Evolutionary conservation across 495 filamentous ascomycete genomes (phyloP).

Genomic region (Aspergillus heteromorphus): DNA sequence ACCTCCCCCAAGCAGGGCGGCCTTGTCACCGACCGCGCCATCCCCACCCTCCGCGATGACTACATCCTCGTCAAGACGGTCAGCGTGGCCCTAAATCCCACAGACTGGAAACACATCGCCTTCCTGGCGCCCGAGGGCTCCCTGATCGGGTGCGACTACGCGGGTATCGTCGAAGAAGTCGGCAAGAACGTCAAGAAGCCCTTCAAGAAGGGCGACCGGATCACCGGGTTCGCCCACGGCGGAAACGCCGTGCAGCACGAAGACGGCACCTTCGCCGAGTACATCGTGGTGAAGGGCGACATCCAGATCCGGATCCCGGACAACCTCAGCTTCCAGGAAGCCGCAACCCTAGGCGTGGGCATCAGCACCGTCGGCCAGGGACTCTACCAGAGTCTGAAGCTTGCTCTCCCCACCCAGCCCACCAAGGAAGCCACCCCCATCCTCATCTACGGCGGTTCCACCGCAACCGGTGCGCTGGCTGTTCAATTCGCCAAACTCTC

Average conservation of each 20-base stretch:
- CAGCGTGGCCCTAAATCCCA: neutral
- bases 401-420: neutral
- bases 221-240: neutral
- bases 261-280: neutral
- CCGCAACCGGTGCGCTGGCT: neutral
- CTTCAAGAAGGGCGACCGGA: neutral
- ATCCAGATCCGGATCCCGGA: neutral
- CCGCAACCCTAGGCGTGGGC: neutral
- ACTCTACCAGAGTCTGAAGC: neutral
- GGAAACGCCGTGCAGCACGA: conserved; percentile 1
- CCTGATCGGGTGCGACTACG: neutral
- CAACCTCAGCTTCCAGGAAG: conserved; percentile 1
- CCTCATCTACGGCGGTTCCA: neutral
- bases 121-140: neutral
- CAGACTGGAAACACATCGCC: conserved; percentile 1
- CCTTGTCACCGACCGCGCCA: neutral
- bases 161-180: neutral
- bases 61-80: neutral
- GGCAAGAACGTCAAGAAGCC: neutral
- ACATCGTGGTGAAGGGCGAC: neutral
- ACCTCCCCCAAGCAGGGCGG: neutral
- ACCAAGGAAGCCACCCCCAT: neutral
- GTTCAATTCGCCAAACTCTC: conserved; percentile 1
- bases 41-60: neutral
- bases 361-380: neutral